phyloP scores from a whole-genome alignment of 805 yeast genomes.

The Diddensiella transvaalensis region DNA sequence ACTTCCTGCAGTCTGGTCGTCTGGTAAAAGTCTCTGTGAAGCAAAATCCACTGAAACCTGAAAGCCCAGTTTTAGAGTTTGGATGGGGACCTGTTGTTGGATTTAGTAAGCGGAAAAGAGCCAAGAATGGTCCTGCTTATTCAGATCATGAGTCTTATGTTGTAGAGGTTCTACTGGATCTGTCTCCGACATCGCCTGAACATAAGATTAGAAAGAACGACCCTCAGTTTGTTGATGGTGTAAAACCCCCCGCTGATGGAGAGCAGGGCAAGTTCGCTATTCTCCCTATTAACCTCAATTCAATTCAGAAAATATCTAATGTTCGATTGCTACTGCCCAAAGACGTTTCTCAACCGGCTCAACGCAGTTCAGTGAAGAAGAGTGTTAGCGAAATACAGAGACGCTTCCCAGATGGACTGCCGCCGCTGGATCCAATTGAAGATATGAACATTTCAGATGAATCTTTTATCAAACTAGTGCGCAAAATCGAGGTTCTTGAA shows the following conservation, averaged over 20 bases:
- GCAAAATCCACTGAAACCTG: constrained; percentile 19
- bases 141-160: constrained; percentile 88
- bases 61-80: constrained; percentile 50
- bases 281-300: constrained; percentile 78
- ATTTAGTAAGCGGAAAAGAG: constrained; percentile 59
- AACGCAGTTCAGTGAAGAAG: constrained; percentile 56
- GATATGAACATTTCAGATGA: constrained; percentile 87
- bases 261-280: constrained; percentile 72
- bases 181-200: constrained; percentile 64
- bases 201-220: constrained; percentile 72
- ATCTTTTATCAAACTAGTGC: constrained; percentile 65
- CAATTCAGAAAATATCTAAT: constrained; percentile 72
- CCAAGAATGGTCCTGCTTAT: constrained; percentile 38
- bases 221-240: constrained; percentile 81
- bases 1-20: constrained; percentile 87
- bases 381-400: constrained; percentile 75
- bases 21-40: constrained; percentile 61
- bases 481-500: constrained; percentile 80
- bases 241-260: constrained; percentile 70
- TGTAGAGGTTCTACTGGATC: constrained; percentile 81
- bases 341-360: constrained; percentile 47
- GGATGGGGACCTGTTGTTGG: constrained; percentile 96
- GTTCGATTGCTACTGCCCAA: constrained; percentile 77
- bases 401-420: constrained; percentile 86
- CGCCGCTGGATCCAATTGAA: constrained; percentile 84